A percentile compares a stretch with the other conserved stretches of the same genome.
These are phyloP conservation scores for Crithidia bombi DNA, from an alignment of 208 protist genomes.

Conservation along the genomic window DNA sequence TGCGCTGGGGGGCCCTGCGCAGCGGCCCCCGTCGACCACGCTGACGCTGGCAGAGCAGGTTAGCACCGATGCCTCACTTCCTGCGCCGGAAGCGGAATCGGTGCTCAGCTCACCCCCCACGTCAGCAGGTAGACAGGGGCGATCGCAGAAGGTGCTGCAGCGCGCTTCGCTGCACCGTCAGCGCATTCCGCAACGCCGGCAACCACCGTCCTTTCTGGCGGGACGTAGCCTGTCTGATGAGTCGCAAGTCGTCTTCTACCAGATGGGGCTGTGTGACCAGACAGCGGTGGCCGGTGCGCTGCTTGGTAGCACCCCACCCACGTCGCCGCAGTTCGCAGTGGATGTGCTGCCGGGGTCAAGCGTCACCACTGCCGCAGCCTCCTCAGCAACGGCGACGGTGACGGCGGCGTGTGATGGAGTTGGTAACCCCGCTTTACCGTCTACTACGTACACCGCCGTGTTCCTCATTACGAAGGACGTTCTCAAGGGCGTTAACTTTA, in stretches of 20 bases:
- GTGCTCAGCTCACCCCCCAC: constrained; percentile 97
- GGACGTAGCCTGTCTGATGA: constrained; percentile 20
- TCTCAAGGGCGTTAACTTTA: constrained; percentile 4
- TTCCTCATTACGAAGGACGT: constrained; percentile 35
- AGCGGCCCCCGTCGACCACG: neutral
- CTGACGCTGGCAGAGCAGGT: neutral
- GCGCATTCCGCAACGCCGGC: neutral
- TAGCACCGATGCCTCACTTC: neutral
- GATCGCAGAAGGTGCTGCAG: neutral
- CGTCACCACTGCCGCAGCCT: neutral
- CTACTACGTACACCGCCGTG: constrained; percentile 13
- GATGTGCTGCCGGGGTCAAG: neutral
- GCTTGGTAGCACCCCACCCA: neutral
- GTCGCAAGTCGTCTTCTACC: constrained; percentile 35
- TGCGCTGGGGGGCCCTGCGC: neutral
- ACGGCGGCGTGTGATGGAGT: neutral
- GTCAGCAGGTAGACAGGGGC: constrained; percentile 72
- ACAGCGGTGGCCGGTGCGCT: neutral
- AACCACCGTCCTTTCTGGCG: neutral
- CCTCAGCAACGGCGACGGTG: constrained; percentile 35
- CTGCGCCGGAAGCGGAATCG: constrained; percentile 97
- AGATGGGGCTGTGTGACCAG: constrained; percentile 19
- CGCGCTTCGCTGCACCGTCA: constrained; percentile 8
- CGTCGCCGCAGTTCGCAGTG: neutral
- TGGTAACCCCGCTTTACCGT: neutral